A percentile compares a stretch with the other conserved stretches of the same genome.
phyloP scores from a whole-genome alignment of 306 rosid genomes.

The Hylodesmum podocarpum region DNA sequence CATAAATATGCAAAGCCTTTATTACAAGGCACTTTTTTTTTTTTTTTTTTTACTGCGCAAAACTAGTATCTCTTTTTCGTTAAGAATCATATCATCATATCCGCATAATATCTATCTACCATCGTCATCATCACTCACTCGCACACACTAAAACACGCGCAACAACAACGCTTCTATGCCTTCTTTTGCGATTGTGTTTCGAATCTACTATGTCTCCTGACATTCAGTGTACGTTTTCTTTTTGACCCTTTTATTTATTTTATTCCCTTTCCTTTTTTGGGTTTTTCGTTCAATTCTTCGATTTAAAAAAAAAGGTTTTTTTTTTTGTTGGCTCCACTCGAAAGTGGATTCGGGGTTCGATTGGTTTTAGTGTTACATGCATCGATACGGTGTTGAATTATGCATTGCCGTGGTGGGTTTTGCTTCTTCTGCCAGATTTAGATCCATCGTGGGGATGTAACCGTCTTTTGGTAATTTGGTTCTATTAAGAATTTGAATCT shows the following conservation, averaged over 20 bases:
- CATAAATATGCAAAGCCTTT: slow-evolving; percentile 26
- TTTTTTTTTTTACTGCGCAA: too few relatives aligned
- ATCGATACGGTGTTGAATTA: slow-evolving; percentile 36
- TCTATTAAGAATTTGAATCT: slow-evolving; percentile 12
- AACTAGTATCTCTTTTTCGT: slow-evolving; percentile 33
- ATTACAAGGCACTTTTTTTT: slow-evolving; percentile 38
- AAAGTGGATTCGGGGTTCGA: slow-evolving; percentile 21
- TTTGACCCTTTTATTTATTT: background rate
- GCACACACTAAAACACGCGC: background rate
- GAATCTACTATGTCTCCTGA: slow-evolving; percentile 33
- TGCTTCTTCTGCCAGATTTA: slow-evolving; percentile 39
- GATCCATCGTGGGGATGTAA: slow-evolving; percentile 37
- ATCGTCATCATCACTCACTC: slow-evolving; percentile 27
- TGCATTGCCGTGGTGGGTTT: slow-evolving; percentile 15
- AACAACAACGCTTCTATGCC: background rate
- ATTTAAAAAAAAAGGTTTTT: background rate
- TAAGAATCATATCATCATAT: slow-evolving; percentile 37
- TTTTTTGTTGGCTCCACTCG: background rate
- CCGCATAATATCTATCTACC: background rate
- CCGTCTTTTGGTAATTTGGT: background rate
- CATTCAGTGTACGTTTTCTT: slow-evolving; percentile 38
- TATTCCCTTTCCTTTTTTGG: background rate
- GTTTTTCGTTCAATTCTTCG: slow-evolving; percentile 13
- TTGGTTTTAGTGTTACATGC: slow-evolving; percentile 47
- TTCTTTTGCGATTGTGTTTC: slow-evolving; percentile 22